These are phyloP conservation scores for Quambalaria eucalypti DNA, from an alignment of 1,284 basidiomycete genomes.

Conservation along the genomic window DNA sequence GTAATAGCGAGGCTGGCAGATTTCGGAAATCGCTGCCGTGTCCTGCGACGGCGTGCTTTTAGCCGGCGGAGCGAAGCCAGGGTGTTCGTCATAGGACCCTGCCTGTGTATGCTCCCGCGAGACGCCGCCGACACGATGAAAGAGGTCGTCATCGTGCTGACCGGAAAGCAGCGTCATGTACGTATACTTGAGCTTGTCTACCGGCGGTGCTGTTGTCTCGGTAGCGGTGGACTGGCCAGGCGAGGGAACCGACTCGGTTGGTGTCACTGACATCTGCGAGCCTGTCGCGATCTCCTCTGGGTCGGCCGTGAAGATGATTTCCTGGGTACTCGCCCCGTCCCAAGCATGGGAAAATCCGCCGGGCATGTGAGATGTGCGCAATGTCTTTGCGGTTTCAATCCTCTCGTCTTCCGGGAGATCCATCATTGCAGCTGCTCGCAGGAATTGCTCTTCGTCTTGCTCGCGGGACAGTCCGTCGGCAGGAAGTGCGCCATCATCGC, in stretches of 20 bases:
- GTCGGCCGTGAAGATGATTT: no score
- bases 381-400: no score
- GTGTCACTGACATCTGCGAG: no score
- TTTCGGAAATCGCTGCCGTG: conserved; percentile 10
- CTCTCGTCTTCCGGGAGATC: conserved; percentile 26
- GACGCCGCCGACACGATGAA: conserved; percentile 30
- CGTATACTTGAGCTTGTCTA: no score
- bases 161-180: conserved; percentile 31
- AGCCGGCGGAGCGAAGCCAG: background rate
- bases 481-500: background rate
- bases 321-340: no score
- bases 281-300: no score
- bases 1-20: conserved; percentile 33
- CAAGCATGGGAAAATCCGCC: no score
- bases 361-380: no score
- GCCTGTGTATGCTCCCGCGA: conserved; percentile 1
- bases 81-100: background rate
- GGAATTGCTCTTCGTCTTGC: conserved; percentile 25
- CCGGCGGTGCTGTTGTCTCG: no score
- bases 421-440: conserved; percentile 23
- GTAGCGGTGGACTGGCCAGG: no score
- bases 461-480: background rate
- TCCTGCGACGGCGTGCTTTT: conserved; percentile 1
- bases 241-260: no score
- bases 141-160: conserved; percentile 32